Evolutionary conservation across 176 grass and related monocot genomes (phyloP).

Genomic region (Avena insularis): DNA sequence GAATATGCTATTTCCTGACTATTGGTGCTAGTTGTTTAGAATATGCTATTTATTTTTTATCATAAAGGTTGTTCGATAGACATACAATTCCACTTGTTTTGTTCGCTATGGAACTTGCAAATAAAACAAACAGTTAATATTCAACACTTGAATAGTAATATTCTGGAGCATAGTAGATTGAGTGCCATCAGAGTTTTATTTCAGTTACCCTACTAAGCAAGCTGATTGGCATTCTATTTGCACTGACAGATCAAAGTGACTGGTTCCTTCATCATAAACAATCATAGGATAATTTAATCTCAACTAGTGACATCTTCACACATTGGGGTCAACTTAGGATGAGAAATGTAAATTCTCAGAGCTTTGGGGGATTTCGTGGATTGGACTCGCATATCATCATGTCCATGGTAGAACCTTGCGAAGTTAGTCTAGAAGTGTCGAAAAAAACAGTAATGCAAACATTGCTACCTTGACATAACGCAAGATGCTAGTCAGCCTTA

Average conservation of each 20-base stretch:
- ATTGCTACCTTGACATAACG: too few relatives aligned
- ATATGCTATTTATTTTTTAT: too few relatives aligned
- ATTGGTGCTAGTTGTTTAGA: neutral
- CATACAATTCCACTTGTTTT: neutral
- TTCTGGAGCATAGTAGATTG: neutral
- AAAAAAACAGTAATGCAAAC: neutral
- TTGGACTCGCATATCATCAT: too few relatives aligned
- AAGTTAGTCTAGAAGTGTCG: too few relatives aligned
- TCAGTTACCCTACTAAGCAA: neutral
- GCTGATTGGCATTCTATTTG: neutral
- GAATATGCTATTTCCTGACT: too few relatives aligned
- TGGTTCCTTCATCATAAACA: neutral
- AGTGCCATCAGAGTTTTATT: conserved; percentile 14
- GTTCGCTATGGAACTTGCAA: neutral
- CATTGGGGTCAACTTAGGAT: conserved; percentile 88
- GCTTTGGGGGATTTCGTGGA: conserved; percentile 57
- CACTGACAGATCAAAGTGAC: neutral
- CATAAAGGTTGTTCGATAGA: conserved; percentile 18
- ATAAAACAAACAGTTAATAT: conserved; percentile 3
- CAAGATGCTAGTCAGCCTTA: too few relatives aligned
- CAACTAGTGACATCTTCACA: conserved; percentile 80
- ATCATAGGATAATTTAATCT: neutral
- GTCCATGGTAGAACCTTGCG: too few relatives aligned
- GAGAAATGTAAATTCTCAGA: conserved; percentile 62
- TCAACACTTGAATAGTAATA: neutral